Conservation (phyloP, 208 protist species). For the Novymonas esmeraldas region DNA sequence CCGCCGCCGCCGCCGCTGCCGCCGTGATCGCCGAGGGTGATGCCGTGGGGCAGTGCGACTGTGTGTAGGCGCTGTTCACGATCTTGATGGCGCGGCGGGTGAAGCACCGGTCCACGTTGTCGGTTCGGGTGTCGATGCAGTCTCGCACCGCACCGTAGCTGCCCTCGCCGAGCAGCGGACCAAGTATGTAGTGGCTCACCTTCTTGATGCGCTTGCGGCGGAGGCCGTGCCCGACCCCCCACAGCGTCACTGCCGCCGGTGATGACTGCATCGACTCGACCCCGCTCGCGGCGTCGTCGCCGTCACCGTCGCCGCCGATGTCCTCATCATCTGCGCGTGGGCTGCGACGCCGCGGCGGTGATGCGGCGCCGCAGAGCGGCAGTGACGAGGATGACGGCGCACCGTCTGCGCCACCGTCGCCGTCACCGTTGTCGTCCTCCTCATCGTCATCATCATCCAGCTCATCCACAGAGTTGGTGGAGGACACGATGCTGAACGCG, state of each 20-base stretch:
- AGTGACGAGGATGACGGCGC: slow-evolving; percentile 6
- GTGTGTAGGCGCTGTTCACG: slow-evolving; percentile 8
- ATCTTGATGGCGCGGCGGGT: slow-evolving; percentile 66
- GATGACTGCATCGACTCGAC: slow-evolving; percentile 19
- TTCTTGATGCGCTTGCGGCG: slow-evolving; percentile 84
- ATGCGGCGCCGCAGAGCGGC: background rate
- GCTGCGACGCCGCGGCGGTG: background rate
- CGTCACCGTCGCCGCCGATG: background rate
- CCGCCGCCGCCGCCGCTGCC: background rate
- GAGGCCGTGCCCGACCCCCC: slow-evolving; percentile 40
- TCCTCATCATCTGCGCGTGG: background rate
- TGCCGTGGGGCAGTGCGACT: slow-evolving; percentile 2
- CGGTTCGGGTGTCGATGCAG: slow-evolving; percentile 65
- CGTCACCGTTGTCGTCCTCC: background rate
- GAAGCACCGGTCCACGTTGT: slow-evolving; percentile 38
- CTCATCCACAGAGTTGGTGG: slow-evolving; percentile 2
- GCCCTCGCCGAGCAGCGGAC: slow-evolving; percentile 79
- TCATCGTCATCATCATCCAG: background rate
- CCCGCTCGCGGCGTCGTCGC: background rate
- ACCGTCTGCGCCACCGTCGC: background rate
- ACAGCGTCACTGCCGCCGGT: slow-evolving; percentile 51
- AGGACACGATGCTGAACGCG: slow-evolving; percentile 6
- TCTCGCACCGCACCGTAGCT: slow-evolving; percentile 78
- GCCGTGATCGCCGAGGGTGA: background rate
- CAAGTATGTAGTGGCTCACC: slow-evolving; percentile 83